Base-by-base conservation (phyloP, 2,329 filamentous ascomycete genomes). In the Claviceps purpurea region DNA sequence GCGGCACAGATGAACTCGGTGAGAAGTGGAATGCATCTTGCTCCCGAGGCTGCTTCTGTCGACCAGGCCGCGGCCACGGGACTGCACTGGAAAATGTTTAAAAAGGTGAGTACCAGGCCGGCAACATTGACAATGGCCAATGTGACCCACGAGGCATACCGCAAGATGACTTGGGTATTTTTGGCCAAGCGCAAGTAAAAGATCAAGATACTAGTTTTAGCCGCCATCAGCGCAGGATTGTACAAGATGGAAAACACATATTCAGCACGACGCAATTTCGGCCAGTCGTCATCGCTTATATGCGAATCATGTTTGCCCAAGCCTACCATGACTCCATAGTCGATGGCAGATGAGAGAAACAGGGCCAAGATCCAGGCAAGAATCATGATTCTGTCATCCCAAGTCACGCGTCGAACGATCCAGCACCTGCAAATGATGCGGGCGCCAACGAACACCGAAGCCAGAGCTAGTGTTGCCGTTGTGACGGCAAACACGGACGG, bases 201-300 rank as follows among this genome's bases (percentile, higher is more conserved):
- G 50, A 93, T 76, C 53, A 96, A 75, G 60, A 96, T 87, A n/a
- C 89, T 94, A 0, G 87, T 89, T 69, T 96, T 96, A 49, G 88
- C 89, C 2, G 85, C 82, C 87, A 95, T 94, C 52, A 95, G 74
- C 3, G 87, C 85, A 13, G 89, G 89, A 63, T 95, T 94, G 82
- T 83, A 83, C 55, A 84, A 64, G 40, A 84, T 73, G 6, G 79
- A 81, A 59, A 84, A 82, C 53, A 75, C 75, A 68, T 84, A 84
- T 75, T 84, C 77, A 58, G 71, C 74, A 49, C 70, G 71, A 53
- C 81, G 76, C 56, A 89, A 69, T 1, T 70, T 65, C 13, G 70
- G 59, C 56, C 73, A 68, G 64, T 80, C 70, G n/a, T 65, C 61
- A 0, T 59, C 46, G 0, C 71, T 65, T 37, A 89, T 82, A 60